Evolutionary conservation across 129 eudicot genomes (phyloP), one percentile per base, ranked within the genome.

Genomic region (Pittosporum tobira): DNA sequence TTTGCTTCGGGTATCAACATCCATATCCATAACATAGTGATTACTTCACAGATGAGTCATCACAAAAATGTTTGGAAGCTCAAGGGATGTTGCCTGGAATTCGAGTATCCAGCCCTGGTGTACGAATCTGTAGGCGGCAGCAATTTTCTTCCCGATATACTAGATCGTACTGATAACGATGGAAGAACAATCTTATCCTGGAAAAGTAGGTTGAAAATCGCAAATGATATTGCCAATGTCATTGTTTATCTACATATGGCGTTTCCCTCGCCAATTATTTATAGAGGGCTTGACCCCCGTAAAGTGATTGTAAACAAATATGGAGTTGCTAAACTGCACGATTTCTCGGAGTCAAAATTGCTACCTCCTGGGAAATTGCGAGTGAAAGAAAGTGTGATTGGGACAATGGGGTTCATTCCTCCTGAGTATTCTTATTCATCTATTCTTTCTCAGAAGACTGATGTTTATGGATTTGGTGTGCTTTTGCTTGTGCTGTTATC

Each of bases 61-160:
- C 76, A 54, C 51, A 63, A 45, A 47, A 44, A 71, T 27, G 65
- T 56, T n/a, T 14, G 20, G 24, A 71, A 57, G 59, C 62, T 70
- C n/a, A 3, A 62, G 1, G 75, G 75, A 5, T 70, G 75, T 24
- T 70, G 75, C 37, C 56, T 62, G 3, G 75, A 70, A 16, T 53
- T 40, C 4, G 24, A 62, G 31, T 0, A 6, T 12, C 58, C 69
- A 12, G 64, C 19, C 31, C 15, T 46, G 14, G 58, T 62, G 4
- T 53, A 27, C 11, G 75, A 62, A 45, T 29, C 3, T 44, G 48
- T 16, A 44, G 48, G 48, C 2, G 48, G 48, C 2, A 1, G 1
- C 16, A 20, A 9, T 16, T 1, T 44, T 44, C 19, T 14, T 44
- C 5, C 3, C 5, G 19, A 44, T 44, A 14, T 44, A 0, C 19